A percentile compares a stretch with the other conserved stretches of the same genome.
Evolutionary conservation across 768 basidiomycete species (phyloP).

Genomic region (Phallus indusiatus): DNA sequence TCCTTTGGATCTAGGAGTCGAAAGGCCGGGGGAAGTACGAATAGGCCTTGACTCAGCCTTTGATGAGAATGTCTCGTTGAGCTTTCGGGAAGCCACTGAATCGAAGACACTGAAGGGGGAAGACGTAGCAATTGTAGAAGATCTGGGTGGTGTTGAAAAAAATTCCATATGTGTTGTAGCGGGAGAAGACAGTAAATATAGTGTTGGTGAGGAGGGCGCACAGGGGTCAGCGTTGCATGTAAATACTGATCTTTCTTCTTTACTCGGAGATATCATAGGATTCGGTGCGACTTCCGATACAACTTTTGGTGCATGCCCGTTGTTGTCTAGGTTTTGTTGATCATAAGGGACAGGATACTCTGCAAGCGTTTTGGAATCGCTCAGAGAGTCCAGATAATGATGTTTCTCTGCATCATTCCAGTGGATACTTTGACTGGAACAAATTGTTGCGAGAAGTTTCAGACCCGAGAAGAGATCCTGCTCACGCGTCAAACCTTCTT

Average conservation of each 20-base stretch:
- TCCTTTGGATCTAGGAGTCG: neutral
- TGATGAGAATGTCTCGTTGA: neutral
- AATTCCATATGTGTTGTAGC: neutral
- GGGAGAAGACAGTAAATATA: neutral
- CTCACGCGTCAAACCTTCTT: conserved; percentile 3
- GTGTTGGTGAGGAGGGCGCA: neutral
- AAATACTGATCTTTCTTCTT: too few species aligned
- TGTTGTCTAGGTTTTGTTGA: too few species aligned
- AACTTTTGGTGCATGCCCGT: too few species aligned
- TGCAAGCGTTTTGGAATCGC: neutral
- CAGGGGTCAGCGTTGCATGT: too few species aligned
- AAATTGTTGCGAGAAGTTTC: conserved; percentile 2
- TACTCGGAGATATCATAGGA: too few species aligned
- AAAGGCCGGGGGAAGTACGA: neutral
- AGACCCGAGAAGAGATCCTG: neutral
- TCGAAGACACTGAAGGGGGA: neutral
- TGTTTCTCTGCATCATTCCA: conserved; percentile 1
- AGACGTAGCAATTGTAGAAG: neutral
- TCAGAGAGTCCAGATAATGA: neutral
- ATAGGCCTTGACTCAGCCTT: neutral
- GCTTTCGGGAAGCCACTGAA: neutral
- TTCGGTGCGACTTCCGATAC: too few species aligned
- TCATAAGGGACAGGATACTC: neutral
- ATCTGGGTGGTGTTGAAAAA: neutral
- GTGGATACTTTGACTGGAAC: conserved; percentile 3